Evolutionary conservation across 495 filamentous ascomycete species (phyloP).

Genomic region (Lineolata rhizophorae): DNA sequence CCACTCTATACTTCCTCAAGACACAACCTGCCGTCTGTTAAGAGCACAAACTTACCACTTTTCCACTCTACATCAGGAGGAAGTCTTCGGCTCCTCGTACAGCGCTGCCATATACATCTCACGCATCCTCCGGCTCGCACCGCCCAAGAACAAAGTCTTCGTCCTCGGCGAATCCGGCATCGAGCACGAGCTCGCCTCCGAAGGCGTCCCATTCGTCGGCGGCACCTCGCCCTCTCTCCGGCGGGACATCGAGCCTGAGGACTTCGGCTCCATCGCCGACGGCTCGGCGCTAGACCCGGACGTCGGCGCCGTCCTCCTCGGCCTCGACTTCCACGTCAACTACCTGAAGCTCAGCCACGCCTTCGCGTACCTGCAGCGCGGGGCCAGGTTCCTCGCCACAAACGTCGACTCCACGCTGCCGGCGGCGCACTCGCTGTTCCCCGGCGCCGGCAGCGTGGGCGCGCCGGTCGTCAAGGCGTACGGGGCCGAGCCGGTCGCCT

Average conservation of each 20-base stretch:
- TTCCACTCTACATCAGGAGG: conserved; percentile 34
- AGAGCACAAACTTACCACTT: no score
- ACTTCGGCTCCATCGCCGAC: conserved; percentile 55
- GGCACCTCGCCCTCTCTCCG: conserved; percentile 67
- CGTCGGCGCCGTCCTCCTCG: conserved; percentile 73
- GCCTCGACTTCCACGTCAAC: conserved; percentile 80
- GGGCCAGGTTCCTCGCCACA: conserved; percentile 82
- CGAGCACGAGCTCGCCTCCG: conserved; percentile 61
- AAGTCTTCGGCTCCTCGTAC: conserved; percentile 92
- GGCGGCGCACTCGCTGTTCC: conserved; percentile 58
- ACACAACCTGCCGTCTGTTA: not conserved
- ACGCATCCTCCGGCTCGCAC: conserved; percentile 58
- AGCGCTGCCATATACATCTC: conserved; percentile 91
- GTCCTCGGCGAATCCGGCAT: conserved; percentile 83
- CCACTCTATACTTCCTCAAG: not conserved
- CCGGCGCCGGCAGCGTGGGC: conserved; percentile 68
- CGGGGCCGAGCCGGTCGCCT: conserved; percentile 42
- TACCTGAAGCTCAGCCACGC: conserved; percentile 76
- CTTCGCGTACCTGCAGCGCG: conserved; percentile 62
- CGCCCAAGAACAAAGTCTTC: conserved; percentile 74
- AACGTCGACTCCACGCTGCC: conserved; percentile 82
- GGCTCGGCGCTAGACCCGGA: conserved; percentile 61
- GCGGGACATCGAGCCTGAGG: conserved; percentile 52
- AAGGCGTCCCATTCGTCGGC: conserved; percentile 61
- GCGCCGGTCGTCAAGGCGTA: conserved; percentile 57